Percentiles rank a stretch among this genome's conserved stretches.
These are phyloP conservation scores for Nicotiana attenuata DNA, from an alignment of 257 asterid species.

Conservation along the genomic window DNA sequence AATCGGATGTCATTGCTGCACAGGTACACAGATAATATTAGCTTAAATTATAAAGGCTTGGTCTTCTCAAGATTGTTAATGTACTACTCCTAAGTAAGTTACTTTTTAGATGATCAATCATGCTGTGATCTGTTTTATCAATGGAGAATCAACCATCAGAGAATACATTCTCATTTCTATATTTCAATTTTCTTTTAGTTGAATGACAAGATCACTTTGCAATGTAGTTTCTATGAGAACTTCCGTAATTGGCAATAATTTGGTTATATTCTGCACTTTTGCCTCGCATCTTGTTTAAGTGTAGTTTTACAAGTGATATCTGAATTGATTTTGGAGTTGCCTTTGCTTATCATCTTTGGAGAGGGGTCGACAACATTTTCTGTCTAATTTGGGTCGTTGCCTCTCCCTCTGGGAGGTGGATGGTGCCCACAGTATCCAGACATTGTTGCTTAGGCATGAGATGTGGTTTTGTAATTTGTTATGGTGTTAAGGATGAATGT, in stretches of 20 bases:
- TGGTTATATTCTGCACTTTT: not conserved
- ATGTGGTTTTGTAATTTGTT: not conserved
- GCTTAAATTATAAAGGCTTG: not conserved
- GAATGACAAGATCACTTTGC: not conserved
- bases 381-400: not conserved
- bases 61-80: not conserved
- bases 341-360: not conserved
- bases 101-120: not conserved
- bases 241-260: not conserved
- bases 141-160: not conserved
- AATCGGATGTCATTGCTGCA: constrained; percentile 52
- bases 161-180: not conserved
- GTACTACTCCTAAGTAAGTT: not conserved
- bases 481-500: not conserved
- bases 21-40: constrained; percentile 41
- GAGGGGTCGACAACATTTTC: not conserved
- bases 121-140: not conserved
- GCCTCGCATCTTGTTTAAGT: not conserved
- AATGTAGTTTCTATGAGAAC: not conserved
- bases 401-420: not conserved
- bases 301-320: not conserved
- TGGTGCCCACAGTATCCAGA: not conserved
- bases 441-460: not conserved
- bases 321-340: not conserved
- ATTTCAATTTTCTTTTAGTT: not conserved